Conservation (phyloP, 768 basidiomycete species). For the Aureoboletus auriporus region DNA sequence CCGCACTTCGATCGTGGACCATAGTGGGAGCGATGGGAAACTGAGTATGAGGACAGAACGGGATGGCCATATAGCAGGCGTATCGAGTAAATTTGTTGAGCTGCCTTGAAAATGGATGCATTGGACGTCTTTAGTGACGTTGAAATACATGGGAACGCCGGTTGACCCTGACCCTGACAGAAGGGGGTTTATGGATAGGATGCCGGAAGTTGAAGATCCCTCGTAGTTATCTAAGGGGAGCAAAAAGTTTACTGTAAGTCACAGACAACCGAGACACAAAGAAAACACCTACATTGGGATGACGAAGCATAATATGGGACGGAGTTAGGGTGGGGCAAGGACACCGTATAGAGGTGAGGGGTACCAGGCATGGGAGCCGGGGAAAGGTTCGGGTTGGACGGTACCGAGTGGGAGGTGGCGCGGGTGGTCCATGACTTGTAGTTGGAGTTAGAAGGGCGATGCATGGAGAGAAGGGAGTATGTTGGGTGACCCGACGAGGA, state of each 20-base stretch:
- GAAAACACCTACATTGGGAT: conserved; percentile 15
- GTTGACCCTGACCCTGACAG: conserved; percentile 25
- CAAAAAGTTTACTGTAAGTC: neutral
- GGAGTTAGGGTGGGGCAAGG: conserved; percentile 30
- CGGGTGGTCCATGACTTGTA: conserved; percentile 20
- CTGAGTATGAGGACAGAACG: conserved; percentile 15
- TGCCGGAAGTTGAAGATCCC: conserved; percentile 12
- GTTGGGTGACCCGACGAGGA: conserved; percentile 20
- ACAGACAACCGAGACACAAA: neutral
- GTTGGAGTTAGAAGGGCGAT: conserved; percentile 14
- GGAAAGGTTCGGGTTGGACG: conserved; percentile 12
- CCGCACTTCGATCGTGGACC: conserved; percentile 28
- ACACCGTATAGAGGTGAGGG: conserved; percentile 25
- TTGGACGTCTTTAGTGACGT: conserved; percentile 24
- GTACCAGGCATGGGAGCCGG: conserved; percentile 22
- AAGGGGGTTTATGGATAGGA: conserved; percentile 25
- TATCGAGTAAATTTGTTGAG: conserved; percentile 17
- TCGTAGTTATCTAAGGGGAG: conserved; percentile 9
- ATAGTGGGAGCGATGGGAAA: conserved; percentile 22
- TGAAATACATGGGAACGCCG: conserved; percentile 17
- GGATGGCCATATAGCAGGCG: conserved; percentile 21
- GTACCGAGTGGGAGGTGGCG: conserved; percentile 3
- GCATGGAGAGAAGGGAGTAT: conserved; percentile 17
- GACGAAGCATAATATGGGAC: conserved; percentile 12
- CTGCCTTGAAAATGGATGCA: conserved; percentile 16